Evolutionary conservation across 495 filamentous ascomycete species (phyloP).

Genomic region (Penicillium bovifimosum): DNA sequence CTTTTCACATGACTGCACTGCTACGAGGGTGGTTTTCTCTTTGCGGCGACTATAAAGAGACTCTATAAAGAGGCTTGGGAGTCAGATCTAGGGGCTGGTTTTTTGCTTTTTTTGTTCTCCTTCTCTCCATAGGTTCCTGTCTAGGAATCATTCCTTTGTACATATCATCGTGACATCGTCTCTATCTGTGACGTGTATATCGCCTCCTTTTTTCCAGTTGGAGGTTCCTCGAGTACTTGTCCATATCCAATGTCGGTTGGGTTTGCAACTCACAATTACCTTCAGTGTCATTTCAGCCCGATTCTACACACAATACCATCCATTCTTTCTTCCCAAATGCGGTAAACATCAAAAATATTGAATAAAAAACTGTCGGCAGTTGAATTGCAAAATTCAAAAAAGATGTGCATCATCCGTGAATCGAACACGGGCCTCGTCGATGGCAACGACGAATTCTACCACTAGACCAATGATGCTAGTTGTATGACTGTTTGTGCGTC

Average conservation of each 20-base stretch:
- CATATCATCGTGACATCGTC: neutral
- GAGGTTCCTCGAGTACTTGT: neutral
- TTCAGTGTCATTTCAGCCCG: too few species aligned
- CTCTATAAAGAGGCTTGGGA: neutral
- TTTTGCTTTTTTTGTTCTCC: constrained; percentile 3
- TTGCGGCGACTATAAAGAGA: constrained; percentile 3
- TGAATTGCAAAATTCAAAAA: constrained; percentile 4
- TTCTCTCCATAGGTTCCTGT: too few species aligned
- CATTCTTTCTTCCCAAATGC: neutral
- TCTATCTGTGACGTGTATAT: neutral
- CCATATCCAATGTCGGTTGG: neutral
- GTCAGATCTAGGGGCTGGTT: constrained; percentile 1
- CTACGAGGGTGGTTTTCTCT: constrained; percentile 13
- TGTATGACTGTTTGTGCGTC: neutral
- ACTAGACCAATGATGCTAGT: constrained; percentile 53
- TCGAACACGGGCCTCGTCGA: constrained; percentile 56
- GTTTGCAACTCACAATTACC: too few species aligned
- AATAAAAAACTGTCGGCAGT: neutral
- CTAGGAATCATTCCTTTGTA: neutral
- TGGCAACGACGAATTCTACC: constrained; percentile 58
- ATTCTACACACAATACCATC: too few species aligned
- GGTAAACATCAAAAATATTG: too few species aligned
- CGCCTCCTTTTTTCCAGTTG: neutral
- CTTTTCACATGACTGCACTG: constrained; percentile 13
- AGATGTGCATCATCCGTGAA: constrained; percentile 50